These are phyloP conservation scores for Cystobasidium slooffiae DNA, from an alignment of 1,284 basidiomycete genomes.

Conservation along the genomic window DNA sequence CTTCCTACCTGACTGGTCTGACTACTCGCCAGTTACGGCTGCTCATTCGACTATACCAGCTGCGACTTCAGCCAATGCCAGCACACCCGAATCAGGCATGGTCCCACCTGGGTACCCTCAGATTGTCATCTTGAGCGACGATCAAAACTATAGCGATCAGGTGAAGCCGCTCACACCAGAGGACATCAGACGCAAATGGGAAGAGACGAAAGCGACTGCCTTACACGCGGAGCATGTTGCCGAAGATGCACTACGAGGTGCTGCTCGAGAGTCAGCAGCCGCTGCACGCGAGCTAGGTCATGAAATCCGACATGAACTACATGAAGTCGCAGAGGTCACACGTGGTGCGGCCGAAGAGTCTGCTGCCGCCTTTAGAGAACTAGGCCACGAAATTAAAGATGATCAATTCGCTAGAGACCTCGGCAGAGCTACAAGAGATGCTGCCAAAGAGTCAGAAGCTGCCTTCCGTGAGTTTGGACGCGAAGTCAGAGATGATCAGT, in stretches of 20 bases:
- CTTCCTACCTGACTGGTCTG: slow-evolving; percentile 37
- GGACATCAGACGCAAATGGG: slow-evolving; percentile 14
- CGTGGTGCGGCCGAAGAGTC: slow-evolving; percentile 15
- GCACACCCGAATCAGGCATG: slow-evolving; percentile 32
- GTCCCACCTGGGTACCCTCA: slow-evolving; percentile 37
- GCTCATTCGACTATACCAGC: slow-evolving; percentile 10
- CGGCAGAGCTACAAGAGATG: slow-evolving; percentile 5
- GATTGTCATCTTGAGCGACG: slow-evolving; percentile 28
- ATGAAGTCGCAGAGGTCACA: slow-evolving; percentile 1
- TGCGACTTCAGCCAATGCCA: neutral
- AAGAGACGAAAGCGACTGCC: slow-evolving; percentile 22
- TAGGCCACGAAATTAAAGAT: slow-evolving; percentile 28
- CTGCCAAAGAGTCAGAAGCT: slow-evolving; percentile 9
- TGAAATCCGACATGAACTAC: neutral
- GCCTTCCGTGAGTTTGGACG: slow-evolving; percentile 15
- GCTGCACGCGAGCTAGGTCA: slow-evolving; percentile 15
- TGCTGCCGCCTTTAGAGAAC: slow-evolving; percentile 13
- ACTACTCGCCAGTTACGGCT: slow-evolving; percentile 29
- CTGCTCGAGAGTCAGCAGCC: neutral
- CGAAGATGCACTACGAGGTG: neutral
- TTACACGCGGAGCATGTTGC: slow-evolving; percentile 11
- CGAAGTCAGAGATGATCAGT: slow-evolving; percentile 21
- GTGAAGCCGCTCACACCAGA: slow-evolving; percentile 9
- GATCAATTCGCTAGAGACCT: neutral
- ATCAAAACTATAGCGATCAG: slow-evolving; percentile 14